phyloP scores from a whole-genome alignment of 2,329 filamentous ascomycete species.

The Cercospora sp. region DNA sequence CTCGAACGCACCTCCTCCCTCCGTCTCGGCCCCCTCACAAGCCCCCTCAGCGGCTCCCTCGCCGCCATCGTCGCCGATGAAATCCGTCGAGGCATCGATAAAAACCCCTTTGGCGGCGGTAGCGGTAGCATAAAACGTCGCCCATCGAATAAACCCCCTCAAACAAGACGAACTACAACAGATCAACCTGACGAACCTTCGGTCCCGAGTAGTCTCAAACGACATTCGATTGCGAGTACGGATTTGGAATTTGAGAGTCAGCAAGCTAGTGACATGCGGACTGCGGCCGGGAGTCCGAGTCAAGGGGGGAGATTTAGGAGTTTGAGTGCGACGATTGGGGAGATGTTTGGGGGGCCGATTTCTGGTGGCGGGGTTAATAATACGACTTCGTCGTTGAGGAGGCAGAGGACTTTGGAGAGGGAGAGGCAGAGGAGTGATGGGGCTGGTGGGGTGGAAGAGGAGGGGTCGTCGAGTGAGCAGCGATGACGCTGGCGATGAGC shows the following conservation, averaged over 20 bases:
- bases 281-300: constrained; percentile 22
- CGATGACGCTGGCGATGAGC: neutral
- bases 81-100: constrained; percentile 56
- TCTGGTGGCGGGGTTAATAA: neutral
- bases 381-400: constrained; percentile 6
- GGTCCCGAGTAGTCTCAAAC: constrained; percentile 18
- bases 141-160: constrained; percentile 15
- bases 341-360: constrained; percentile 28
- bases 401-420: constrained; percentile 20
- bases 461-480: neutral
- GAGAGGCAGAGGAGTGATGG: neutral
- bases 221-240: constrained; percentile 32
- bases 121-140: constrained; percentile 19
- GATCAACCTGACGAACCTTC: constrained; percentile 6
- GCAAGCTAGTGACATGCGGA: constrained; percentile 20
- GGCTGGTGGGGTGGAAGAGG: neutral
- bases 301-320: constrained; percentile 27
- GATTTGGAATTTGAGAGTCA: constrained; percentile 30
- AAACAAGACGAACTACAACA: constrained; percentile 14
- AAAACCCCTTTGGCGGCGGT: constrained; percentile 21
- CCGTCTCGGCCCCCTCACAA: constrained; percentile 59
- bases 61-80: constrained; percentile 66
- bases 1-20: constrained; percentile 52
- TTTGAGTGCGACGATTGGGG: constrained; percentile 32
- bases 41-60: constrained; percentile 61